These are phyloP conservation scores for Castanea crenata DNA, from an alignment of 306 rosid species.

Conservation along the genomic window DNA sequence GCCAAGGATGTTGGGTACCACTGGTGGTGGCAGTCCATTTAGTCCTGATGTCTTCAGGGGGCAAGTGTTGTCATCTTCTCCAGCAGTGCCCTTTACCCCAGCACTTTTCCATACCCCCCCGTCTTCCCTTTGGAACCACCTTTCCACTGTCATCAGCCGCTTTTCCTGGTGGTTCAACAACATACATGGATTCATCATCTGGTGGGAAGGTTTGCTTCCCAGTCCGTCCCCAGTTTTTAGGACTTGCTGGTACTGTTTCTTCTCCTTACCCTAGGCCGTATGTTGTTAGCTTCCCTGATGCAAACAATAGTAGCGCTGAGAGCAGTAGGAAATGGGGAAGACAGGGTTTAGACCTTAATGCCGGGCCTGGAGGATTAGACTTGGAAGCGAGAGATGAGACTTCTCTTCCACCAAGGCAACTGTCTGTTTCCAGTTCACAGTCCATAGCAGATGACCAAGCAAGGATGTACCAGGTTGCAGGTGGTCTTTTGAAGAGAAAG, in stretches of 20 bases:
- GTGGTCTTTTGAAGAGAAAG: conserved; percentile 73
- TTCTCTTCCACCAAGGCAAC: conserved; percentile 62
- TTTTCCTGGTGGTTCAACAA: conserved; percentile 73
- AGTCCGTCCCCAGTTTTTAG: conserved; percentile 74
- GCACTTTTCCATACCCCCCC: conserved; percentile 74
- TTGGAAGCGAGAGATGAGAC: conserved; percentile 73
- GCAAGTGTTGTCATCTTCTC: conserved; percentile 73
- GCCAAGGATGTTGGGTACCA: conserved; percentile 74
- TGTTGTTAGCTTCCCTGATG: conserved; percentile 76
- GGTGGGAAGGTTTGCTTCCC: conserved; percentile 81
- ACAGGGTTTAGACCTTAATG: conserved; percentile 86
- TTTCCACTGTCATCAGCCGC: conserved; percentile 72
- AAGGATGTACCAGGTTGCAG: conserved; percentile 73
- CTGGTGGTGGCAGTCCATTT: conserved; percentile 57
- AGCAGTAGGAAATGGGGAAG: conserved; percentile 82
- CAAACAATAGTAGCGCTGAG: conserved; percentile 64
- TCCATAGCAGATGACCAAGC: conserved; percentile 70
- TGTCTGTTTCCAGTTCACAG: conserved; percentile 62
- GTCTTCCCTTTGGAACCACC: conserved; percentile 85
- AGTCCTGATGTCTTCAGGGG: conserved; percentile 77
- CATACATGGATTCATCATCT: conserved; percentile 75
- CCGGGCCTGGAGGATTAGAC: conserved; percentile 75
- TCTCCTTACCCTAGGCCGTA: conserved; percentile 67
- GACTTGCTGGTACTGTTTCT: conserved; percentile 68
- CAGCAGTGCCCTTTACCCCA: conserved; percentile 72